A percentile compares a stretch with the other conserved stretches of the same genome.
These are phyloP conservation scores for Verticillium longisporum DNA, from an alignment of 2,329 filamentous ascomycete genomes.

Conservation along the genomic window DNA sequence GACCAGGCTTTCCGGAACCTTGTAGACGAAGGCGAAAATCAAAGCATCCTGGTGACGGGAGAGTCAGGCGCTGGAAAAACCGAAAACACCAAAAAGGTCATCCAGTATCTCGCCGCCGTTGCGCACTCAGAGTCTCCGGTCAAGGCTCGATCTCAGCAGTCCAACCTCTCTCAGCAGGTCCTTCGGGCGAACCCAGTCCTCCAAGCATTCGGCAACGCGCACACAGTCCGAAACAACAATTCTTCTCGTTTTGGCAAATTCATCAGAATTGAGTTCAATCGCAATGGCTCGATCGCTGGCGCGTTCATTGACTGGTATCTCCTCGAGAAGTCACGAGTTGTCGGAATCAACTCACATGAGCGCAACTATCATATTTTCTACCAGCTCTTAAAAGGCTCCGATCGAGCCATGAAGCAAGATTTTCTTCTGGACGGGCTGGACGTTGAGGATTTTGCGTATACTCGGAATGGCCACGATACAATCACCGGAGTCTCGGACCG, in stretches of 20 bases:
- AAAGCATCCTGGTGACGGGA: slow-evolving; percentile 95
- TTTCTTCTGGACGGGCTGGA: slow-evolving; percentile 70
- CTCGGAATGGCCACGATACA: slow-evolving; percentile 80
- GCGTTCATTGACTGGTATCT: slow-evolving; percentile 99
- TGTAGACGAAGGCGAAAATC: slow-evolving; percentile 90
- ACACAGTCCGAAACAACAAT: slow-evolving; percentile 97
- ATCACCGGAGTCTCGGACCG: slow-evolving; percentile 85
- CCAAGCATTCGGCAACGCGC: slow-evolving; percentile 96
- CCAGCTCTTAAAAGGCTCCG: slow-evolving; percentile 82
- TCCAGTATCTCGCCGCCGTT: slow-evolving; percentile 94
- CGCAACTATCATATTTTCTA: slow-evolving; percentile 98
- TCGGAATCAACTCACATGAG: slow-evolving; percentile 79
- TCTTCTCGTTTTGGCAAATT: slow-evolving; percentile 98
- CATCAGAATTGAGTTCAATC: slow-evolving; percentile 91
- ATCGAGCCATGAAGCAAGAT: slow-evolving; percentile 63
- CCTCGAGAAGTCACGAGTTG: slow-evolving; percentile 94
- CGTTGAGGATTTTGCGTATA: slow-evolving; percentile 87
- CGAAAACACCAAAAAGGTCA: slow-evolving; percentile 99
- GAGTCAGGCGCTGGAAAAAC: slow-evolving; percentile 98
- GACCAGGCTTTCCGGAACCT: slow-evolving; percentile 94
- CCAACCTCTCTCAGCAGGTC: slow-evolving; percentile 93
- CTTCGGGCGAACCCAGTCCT: slow-evolving; percentile 93
- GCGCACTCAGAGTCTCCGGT: slow-evolving; percentile 72
- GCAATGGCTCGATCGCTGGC: slow-evolving; percentile 82
- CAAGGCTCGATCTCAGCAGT: slow-evolving; percentile 56